Conservation (phyloP, 106 monocot genomes). For the Apostasia ramifera region DNA sequence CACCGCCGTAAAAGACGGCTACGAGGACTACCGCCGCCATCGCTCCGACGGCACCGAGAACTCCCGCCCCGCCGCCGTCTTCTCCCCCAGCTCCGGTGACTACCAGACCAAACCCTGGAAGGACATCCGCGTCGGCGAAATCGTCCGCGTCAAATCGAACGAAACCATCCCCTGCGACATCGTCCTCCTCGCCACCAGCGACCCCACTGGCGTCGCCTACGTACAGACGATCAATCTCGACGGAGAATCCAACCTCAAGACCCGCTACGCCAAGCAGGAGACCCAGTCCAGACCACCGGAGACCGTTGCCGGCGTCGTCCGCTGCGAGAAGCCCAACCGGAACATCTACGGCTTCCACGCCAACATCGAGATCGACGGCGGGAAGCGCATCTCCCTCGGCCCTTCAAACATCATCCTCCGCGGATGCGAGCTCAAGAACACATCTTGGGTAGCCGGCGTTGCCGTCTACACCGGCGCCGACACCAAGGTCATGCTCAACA, state of each 20-base stretch:
- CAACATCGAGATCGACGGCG: conserved; percentile 32
- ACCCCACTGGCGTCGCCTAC: conserved; percentile 59
- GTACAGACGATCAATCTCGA: conserved; percentile 71
- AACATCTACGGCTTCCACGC: conserved; percentile 66
- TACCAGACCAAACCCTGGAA: conserved; percentile 56
- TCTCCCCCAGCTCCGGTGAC: conserved; percentile 12
- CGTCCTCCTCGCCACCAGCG: conserved; percentile 52
- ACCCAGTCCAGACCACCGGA: conserved; percentile 11
- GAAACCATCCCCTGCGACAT: conserved; percentile 68
- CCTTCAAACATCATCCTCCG: conserved; percentile 46
- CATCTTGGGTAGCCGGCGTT: conserved; percentile 57
- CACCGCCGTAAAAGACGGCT: conserved; percentile 76
- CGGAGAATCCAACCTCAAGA: conserved; percentile 73
- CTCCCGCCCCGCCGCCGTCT: conserved; percentile 35
- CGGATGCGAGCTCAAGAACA: conserved; percentile 79
- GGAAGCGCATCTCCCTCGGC: conserved; percentile 36
- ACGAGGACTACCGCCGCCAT: conserved; percentile 79
- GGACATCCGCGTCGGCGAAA: conserved; percentile 57
- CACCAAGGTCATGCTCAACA: conserved; percentile 90
- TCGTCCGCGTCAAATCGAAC: conserved; percentile 32
- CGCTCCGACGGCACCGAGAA: conserved; percentile 66
- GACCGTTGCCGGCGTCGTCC: conserved; percentile 9
- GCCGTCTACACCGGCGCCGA: conserved; percentile 71
- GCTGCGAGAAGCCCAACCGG: conserved; percentile 49
- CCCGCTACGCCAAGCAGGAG: conserved; percentile 60